Evolutionary conservation across 164 flowering plant genomes (phyloP).

Genomic region (Chloranthus sessilifolius): DNA sequence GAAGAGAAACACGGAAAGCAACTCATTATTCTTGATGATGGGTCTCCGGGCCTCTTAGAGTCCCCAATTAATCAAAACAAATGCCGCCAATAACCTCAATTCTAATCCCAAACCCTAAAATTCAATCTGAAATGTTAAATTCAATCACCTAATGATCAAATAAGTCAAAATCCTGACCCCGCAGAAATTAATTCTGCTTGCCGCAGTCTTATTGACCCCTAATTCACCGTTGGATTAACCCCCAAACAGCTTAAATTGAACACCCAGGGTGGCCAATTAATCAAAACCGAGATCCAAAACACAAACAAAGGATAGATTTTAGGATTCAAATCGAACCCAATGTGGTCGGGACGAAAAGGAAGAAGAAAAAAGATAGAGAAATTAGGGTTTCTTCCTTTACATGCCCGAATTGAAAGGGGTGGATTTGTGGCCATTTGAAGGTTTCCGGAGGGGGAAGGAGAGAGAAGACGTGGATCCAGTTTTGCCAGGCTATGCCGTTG

Average conservation of each 20-base stretch:
- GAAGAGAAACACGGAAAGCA: conserved; percentile 64
- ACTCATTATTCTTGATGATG: conserved; percentile 28
- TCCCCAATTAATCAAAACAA: neutral
- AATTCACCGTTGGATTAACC: too few species aligned
- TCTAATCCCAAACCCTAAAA: neutral
- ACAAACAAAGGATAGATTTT: neutral
- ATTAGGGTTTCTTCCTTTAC: too few species aligned
- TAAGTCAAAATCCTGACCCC: neutral
- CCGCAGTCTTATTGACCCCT: too few species aligned
- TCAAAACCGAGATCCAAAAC: neutral
- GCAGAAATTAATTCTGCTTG: neutral
- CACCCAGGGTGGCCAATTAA: too few species aligned
- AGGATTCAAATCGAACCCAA: neutral
- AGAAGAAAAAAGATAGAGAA: too few species aligned
- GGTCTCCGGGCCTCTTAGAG: neutral
- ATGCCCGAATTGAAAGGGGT: neutral
- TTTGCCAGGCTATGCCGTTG: neutral
- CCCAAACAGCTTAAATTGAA: too few species aligned
- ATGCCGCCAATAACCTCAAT: neutral
- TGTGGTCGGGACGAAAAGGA: neutral
- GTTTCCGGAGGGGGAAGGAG: neutral
- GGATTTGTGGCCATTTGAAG: conserved; percentile 8
- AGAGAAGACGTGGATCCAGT: conserved; percentile 2
- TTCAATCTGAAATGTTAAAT: neutral
- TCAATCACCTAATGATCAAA: neutral